phyloP scores from a whole-genome alignment of 2,329 filamentous ascomycete genomes.

The Cladophialophora carrionii region DNA sequence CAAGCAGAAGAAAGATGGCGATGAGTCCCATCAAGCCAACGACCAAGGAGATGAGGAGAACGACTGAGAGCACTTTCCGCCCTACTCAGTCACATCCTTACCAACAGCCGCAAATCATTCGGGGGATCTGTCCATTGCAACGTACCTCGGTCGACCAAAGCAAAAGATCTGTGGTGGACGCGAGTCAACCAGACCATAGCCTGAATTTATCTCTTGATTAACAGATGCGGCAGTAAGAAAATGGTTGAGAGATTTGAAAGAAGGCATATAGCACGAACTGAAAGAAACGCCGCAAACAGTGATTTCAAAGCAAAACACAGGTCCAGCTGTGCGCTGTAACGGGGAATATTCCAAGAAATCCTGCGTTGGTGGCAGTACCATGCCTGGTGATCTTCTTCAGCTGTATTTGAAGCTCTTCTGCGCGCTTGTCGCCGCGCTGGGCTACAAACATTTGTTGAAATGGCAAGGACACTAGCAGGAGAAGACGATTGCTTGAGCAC shows the following conservation, averaged over 20 bases:
- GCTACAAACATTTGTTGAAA: background rate
- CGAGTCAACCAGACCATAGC: background rate
- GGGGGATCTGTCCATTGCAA: background rate
- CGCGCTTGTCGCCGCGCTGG: background rate
- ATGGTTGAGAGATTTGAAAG: background rate
- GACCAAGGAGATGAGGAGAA: constrained; percentile 25
- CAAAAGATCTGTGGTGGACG: background rate
- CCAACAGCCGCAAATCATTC: background rate
- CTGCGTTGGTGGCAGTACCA: background rate
- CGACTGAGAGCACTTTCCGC: constrained; percentile 2
- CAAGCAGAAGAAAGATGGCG: constrained; percentile 31
- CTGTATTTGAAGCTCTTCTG: background rate
- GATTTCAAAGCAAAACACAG: background rate
- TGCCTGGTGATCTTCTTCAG: background rate
- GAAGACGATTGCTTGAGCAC: background rate
- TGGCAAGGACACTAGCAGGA: background rate
- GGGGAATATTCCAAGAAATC: background rate
- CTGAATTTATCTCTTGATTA: background rate
- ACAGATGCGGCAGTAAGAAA: background rate
- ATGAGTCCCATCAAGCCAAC: constrained; percentile 6
- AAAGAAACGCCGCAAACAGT: background rate
- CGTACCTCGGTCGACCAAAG: background rate
- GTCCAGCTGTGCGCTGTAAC: background rate
- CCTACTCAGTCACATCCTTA: background rate
- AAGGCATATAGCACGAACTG: background rate